Base-by-base conservation (phyloP, 805 yeast genomes). In the Wickerhamomyces chaumierensis region DNA sequence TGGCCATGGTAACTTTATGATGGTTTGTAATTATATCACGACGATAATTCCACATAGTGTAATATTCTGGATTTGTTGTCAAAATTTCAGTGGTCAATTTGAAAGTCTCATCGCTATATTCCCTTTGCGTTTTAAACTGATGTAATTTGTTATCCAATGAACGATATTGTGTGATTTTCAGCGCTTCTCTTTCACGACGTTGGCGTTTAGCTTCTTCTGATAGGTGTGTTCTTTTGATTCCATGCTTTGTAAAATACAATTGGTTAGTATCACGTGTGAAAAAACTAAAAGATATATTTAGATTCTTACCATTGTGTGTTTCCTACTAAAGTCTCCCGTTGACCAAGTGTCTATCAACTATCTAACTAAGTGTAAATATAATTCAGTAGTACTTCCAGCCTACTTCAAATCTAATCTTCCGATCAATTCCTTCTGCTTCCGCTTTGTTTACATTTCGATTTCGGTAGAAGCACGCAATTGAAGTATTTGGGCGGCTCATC, bases 11-110 rank as follows among this genome's bases (percentile, higher is more conserved):
- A 25, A 31, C 40, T 34, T 31, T 31, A 28, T 39, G 44, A 31
- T 43, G 36, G 13, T 48, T 38, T 3, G 38, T 13, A 16, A 87
- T 60, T 3, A 81, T 75, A 46, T 84, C 92, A 39, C 96, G 69
- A 40, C 97, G 70, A 53, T 69, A 82, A 54, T 92, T 92, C 97
- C 97, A 92, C 1, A 75, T 66, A 0, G 96, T 78, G 57, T 88
- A 88, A 45, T 81, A 72, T 53, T 92, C 97, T 0, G 96, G 96
- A 50, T 88, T 87, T 37, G 72, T 51, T 8, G 65, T 58, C 17
- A 92, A 63, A 13, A 88, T 48, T 16, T 62, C 60, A 0, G 81
- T 68, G 0, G 94, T 81, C 18, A 65, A 53, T 1, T 66, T 62
- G 19, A 86, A 64, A 0, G 73, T 55, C 2, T 61, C 64, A 1